A percentile compares a stretch with the other conserved stretches of the same genome.
These are phyloP conservation scores for Echinochloa phyllopogon DNA, from an alignment of 176 grass and related monocot genomes.

Conservation along the genomic window DNA sequence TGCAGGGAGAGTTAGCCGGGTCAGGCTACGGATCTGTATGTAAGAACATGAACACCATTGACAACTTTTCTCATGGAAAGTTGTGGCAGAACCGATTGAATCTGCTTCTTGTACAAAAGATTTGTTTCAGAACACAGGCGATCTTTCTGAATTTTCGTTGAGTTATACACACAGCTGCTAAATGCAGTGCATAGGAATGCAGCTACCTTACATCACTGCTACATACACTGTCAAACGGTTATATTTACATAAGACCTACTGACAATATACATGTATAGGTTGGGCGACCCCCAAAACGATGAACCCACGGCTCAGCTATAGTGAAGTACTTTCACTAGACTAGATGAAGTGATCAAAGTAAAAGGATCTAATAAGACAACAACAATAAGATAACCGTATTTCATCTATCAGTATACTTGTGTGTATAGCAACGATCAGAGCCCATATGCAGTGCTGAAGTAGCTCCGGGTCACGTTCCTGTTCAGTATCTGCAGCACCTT, in stretches of 20 bases:
- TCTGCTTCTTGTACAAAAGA: neutral
- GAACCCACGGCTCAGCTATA: neutral
- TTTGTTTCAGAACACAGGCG: neutral
- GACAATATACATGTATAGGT: neutral
- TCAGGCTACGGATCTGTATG: neutral
- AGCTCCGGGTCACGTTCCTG: slow-evolving; percentile 57
- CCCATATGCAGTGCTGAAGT: slow-evolving; percentile 80
- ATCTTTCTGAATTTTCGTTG: neutral
- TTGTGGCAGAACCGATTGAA: neutral
- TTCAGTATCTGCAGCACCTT: slow-evolving; percentile 78
- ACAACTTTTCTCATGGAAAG: neutral
- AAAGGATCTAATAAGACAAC: neutral
- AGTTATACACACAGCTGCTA: neutral
- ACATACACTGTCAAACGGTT: neutral
- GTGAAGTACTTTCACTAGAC: neutral
- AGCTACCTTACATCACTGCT: neutral
- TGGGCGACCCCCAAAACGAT: neutral
- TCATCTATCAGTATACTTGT: neutral
- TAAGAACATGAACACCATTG: neutral
- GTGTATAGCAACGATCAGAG: slow-evolving; percentile 30
- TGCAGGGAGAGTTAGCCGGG: neutral
- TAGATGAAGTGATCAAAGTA: neutral
- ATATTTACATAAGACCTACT: slow-evolving; percentile 11
- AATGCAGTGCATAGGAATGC: neutral
- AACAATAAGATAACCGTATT: slow-evolving; percentile 17